Evolutionary conservation across 2,329 filamentous ascomycete genomes (phyloP).

Genomic region (Blastomyces parvus): DNA sequence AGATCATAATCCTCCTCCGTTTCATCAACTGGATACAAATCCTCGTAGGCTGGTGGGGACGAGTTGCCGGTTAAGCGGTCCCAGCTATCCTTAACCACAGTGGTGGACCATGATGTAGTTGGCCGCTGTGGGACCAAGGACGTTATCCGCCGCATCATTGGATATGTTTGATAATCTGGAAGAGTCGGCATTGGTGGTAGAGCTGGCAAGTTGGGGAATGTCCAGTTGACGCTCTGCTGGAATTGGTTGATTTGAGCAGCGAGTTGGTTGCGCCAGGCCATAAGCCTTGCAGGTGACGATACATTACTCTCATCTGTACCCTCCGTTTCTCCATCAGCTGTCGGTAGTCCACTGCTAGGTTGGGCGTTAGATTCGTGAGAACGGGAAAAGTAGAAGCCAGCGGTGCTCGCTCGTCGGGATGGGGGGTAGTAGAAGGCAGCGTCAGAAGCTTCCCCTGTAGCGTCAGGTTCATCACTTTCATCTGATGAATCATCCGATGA

Average conservation of each 20-base stretch:
- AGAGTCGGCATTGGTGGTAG: slow-evolving; percentile 56
- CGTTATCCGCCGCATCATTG: slow-evolving; percentile 62
- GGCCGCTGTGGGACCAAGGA: slow-evolving; percentile 62
- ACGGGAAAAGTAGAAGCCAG: slow-evolving; percentile 17
- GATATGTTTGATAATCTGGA: slow-evolving; percentile 64
- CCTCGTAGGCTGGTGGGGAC: slow-evolving; percentile 66
- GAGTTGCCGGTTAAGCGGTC: slow-evolving; percentile 49
- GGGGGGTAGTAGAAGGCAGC: slow-evolving; percentile 21
- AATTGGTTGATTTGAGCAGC: slow-evolving; percentile 65
- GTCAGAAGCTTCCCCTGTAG: slow-evolving; percentile 18
- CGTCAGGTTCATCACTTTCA: slow-evolving; percentile 22
- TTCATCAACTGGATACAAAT: slow-evolving; percentile 54
- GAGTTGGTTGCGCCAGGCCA: slow-evolving; percentile 64
- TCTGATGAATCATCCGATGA: slow-evolving; percentile 23
- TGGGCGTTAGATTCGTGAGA: slow-evolving; percentile 17
- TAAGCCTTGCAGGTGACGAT: slow-evolving; percentile 54
- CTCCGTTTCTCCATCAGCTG: slow-evolving; percentile 21
- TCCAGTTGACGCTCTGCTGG: slow-evolving; percentile 59
- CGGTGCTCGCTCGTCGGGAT: slow-evolving; percentile 30
- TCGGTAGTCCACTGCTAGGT: slow-evolving; percentile 15
- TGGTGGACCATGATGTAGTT: slow-evolving; percentile 34
- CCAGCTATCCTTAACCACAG: slow-evolving; percentile 43
- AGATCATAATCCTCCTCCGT: slow-evolving; percentile 32
- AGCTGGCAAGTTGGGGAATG: slow-evolving; percentile 52
- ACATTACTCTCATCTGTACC: slow-evolving; percentile 27